Percentiles rank a stretch among this genome's conserved stretches.
These are phyloP conservation scores for Zoysia japonica DNA, from an alignment of 176 grass and related monocot genomes.

Conservation along the genomic window DNA sequence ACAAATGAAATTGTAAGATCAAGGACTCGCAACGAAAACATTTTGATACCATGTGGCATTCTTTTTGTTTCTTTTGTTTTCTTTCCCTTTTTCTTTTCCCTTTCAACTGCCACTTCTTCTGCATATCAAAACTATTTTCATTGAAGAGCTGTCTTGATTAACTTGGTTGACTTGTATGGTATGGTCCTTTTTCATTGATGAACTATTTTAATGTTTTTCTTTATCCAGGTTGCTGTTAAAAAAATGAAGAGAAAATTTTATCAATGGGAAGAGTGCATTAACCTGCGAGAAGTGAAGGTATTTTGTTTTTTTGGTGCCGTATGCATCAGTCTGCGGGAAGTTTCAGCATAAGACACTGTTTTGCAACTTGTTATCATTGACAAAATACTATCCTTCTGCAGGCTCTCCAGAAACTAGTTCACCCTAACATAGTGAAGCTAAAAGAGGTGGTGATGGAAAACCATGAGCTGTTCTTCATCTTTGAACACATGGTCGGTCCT, in stretches of 20 bases:
- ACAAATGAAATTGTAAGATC: conserved; percentile 83
- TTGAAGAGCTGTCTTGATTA: conserved; percentile 5
- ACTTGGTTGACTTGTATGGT: not conserved
- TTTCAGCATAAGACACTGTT: not conserved
- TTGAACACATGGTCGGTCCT: conserved; percentile 82
- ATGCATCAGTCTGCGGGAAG: not conserved
- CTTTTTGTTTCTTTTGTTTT: not conserved
- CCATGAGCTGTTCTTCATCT: conserved; percentile 88
- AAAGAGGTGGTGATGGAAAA: conserved; percentile 85
- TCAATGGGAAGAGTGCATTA: conserved; percentile 74
- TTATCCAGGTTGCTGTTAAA: conserved; percentile 86
- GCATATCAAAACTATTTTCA: not conserved
- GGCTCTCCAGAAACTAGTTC: conserved; percentile 78
- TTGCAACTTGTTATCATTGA: not conserved
- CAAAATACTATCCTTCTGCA: conserved; percentile 41
- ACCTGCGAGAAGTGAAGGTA: conserved; percentile 87
- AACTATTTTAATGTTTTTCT: conserved; percentile 1
- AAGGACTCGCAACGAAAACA: too few species aligned
- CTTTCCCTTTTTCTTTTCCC: too few species aligned
- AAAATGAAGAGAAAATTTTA: conserved; percentile 96
- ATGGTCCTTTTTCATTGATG: not conserved
- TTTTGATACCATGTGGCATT: not conserved
- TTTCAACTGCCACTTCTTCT: conserved; percentile 3
- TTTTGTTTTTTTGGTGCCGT: not conserved
- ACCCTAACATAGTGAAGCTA: conserved; percentile 81